Evolutionary conservation across 1,139 yeast genomes (phyloP).

Genomic region (Yamadazyma kanchanaburiensis): DNA sequence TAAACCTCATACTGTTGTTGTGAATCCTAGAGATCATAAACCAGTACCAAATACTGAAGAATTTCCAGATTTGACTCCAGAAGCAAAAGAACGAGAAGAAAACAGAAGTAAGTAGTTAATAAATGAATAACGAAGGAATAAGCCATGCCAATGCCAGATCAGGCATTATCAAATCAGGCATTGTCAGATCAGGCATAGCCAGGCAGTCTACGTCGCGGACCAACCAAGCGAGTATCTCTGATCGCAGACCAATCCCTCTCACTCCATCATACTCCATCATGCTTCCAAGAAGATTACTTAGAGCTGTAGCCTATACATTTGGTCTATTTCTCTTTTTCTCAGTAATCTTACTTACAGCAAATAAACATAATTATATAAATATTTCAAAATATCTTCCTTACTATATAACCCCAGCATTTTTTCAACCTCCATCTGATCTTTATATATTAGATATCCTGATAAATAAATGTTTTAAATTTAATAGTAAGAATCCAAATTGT

Average conservation of each 20-base stretch:
- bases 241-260: no score
- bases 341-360: conserved; percentile 27
- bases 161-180: no score
- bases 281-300: conserved; percentile 22
- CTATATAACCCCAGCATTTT: conserved; percentile 33
- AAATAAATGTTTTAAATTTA: conserved; percentile 26
- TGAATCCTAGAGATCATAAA: conserved; percentile 26
- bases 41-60: conserved; percentile 22
- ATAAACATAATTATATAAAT: conserved; percentile 27
- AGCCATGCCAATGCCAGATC: no score
- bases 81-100: conserved; percentile 26
- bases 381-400: conserved; percentile 28
- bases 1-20: conserved; percentile 41
- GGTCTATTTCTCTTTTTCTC: conserved; percentile 17
- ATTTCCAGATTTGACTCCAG: conserved; percentile 27
- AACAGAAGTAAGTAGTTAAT: conserved; percentile 2
- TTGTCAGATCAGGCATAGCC: no score
- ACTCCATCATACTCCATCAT: conserved; percentile 9
- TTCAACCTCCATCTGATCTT: conserved; percentile 37
- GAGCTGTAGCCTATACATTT: conserved; percentile 21
- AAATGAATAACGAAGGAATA: no score
- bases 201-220: no score
- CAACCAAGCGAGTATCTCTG: no score
- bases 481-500: conserved; percentile 23
- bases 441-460: conserved; percentile 36